Evolutionary conservation across 306 rosid genomes (phyloP).

Genomic region (Quercus bicolor): DNA sequence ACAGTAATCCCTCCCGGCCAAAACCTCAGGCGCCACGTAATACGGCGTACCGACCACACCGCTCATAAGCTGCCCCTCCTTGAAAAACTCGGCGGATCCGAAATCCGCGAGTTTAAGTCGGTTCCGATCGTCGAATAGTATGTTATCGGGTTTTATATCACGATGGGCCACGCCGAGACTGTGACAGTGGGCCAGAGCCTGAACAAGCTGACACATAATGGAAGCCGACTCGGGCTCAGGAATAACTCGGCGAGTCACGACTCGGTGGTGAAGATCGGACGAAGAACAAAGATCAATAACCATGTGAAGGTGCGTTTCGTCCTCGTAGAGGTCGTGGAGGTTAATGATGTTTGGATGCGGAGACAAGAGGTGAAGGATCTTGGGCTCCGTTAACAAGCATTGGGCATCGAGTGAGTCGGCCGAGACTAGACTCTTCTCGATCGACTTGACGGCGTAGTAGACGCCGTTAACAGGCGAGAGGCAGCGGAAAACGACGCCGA

Average conservation of each 20-base stretch:
- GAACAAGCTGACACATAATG: slow-evolving; percentile 47
- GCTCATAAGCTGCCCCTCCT: slow-evolving; percentile 40
- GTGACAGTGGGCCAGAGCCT: slow-evolving; percentile 59
- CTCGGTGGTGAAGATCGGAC: slow-evolving; percentile 40
- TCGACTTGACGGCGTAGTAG: slow-evolving; percentile 50
- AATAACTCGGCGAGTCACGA: slow-evolving; percentile 8
- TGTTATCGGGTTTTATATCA: slow-evolving; percentile 68
- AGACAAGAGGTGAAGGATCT: slow-evolving; percentile 41
- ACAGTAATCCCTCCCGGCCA: slow-evolving; percentile 44
- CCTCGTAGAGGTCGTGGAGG: slow-evolving; percentile 50
- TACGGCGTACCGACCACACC: slow-evolving; percentile 70
- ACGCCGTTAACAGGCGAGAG: slow-evolving; percentile 15
- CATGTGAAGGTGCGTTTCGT: slow-evolving; percentile 51
- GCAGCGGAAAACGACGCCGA: slow-evolving; percentile 64
- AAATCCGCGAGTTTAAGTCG: slow-evolving; percentile 47
- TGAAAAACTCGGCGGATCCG: slow-evolving; percentile 62
- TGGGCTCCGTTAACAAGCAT: slow-evolving; percentile 55
- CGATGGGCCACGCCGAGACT: slow-evolving; percentile 62
- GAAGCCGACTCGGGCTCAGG: slow-evolving; percentile 44
- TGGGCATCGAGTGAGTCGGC: slow-evolving; percentile 51
- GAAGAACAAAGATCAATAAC: slow-evolving; percentile 55
- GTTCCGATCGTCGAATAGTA: slow-evolving; percentile 38
- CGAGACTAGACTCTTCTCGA: slow-evolving; percentile 39
- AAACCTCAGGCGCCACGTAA: slow-evolving; percentile 73
- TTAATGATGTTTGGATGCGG: slow-evolving; percentile 52